A percentile compares a stretch with the other conserved stretches of the same genome.
Evolutionary conservation across 2,329 filamentous ascomycete species (phyloP).

Genomic region (Apiospora marii): DNA sequence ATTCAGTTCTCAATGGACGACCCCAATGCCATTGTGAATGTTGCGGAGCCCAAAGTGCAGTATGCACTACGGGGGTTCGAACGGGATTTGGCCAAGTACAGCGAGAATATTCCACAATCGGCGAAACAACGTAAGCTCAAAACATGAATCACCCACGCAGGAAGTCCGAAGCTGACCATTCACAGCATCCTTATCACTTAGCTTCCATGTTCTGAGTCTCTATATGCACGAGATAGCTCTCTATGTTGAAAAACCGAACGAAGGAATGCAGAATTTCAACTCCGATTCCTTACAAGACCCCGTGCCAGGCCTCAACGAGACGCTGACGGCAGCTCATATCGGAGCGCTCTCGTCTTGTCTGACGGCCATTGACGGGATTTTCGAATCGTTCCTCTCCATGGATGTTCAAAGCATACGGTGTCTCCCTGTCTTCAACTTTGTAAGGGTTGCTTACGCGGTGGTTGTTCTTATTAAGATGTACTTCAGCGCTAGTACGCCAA

Average conservation of each 20-base stretch:
- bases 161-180: constrained; percentile 26
- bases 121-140: constrained; percentile 62
- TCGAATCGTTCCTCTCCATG: constrained; percentile 71
- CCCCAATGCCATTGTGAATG: constrained; percentile 57
- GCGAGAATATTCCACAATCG: constrained; percentile 58
- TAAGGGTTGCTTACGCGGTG: constrained; percentile 74
- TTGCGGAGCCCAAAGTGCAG: constrained; percentile 70
- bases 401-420: constrained; percentile 66
- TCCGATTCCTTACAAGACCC: constrained; percentile 54
- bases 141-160: neutral
- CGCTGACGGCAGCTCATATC: constrained; percentile 66
- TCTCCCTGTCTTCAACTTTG: constrained; percentile 74
- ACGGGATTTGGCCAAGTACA: constrained; percentile 68
- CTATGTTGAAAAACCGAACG: constrained; percentile 67
- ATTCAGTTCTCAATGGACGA: constrained; percentile 74
- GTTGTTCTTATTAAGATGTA: constrained; percentile 79
- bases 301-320: constrained; percentile 48
- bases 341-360: constrained; percentile 73
- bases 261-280: constrained; percentile 57
- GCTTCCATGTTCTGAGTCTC: constrained; percentile 70
- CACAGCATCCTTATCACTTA: constrained; percentile 67
- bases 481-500: constrained; percentile 69
- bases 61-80: constrained; percentile 72
- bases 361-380: constrained; percentile 69
- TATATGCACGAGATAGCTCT: constrained; percentile 82